phyloP scores from a whole-genome alignment of 306 rosid species.

The Rubus idaeus region DNA sequence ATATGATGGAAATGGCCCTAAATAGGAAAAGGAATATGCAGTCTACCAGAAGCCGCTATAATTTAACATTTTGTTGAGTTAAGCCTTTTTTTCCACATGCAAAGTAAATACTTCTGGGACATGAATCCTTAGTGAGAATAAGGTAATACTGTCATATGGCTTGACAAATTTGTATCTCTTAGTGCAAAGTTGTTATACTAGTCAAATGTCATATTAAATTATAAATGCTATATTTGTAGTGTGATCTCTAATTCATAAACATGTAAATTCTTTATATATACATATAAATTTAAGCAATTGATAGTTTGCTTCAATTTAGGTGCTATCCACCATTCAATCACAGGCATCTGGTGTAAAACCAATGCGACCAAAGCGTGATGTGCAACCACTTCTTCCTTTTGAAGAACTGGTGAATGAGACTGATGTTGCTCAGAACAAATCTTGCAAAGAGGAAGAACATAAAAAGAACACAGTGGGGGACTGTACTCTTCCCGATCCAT shows the following conservation, averaged over 20 bases:
- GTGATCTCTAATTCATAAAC: not conserved
- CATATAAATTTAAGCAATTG: not conserved
- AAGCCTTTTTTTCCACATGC: not conserved
- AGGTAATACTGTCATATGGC: not conserved
- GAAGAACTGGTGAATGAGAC: slow-evolving; percentile 57
- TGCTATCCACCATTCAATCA: slow-evolving; percentile 40
- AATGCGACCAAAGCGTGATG: slow-evolving; percentile 35
- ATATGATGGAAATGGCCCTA: not conserved
- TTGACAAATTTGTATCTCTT: not conserved
- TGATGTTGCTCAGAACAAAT: slow-evolving; percentile 42
- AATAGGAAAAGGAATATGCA: not conserved
- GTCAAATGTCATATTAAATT: not conserved
- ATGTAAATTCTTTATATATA: not conserved
- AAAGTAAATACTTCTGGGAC: not conserved
- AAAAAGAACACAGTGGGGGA: slow-evolving; percentile 31
- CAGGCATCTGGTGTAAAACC: slow-evolving; percentile 55
- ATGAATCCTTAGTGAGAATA: not conserved
- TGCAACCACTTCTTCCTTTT: slow-evolving; percentile 80
- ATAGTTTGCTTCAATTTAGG: slow-evolving; percentile 34
- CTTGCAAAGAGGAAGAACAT: slow-evolving; percentile 44
- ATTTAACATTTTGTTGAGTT: not conserved
- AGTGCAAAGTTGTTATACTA: not conserved
- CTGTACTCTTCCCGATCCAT: slow-evolving; percentile 58
- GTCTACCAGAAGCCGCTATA: not conserved
- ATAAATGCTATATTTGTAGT: not conserved